Conservation (phyloP, 129 eudicot genomes). For the Chrysanthemum seticuspe region DNA sequence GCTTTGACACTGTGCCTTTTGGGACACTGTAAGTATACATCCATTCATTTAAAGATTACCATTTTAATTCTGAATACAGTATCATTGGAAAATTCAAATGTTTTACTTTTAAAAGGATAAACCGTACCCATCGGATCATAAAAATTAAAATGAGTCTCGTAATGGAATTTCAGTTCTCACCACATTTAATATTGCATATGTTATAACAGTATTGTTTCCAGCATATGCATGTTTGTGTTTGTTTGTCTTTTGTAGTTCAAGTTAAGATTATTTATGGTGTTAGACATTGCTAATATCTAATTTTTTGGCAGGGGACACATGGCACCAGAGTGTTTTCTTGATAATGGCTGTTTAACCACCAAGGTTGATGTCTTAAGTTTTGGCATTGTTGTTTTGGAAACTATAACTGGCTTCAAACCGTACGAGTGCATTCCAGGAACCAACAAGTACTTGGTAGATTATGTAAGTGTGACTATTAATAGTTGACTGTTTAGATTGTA, state of each 20-base stretch:
- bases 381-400: constrained; percentile 10
- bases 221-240: background rate
- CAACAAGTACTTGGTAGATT: background rate
- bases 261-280: background rate
- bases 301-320: constrained; percentile 7
- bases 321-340: background rate
- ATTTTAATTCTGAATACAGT: too few relatives aligned
- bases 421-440: background rate
- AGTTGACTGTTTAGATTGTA: too few relatives aligned
- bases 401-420: background rate
- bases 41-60: too few relatives aligned
- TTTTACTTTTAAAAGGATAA: too few relatives aligned
- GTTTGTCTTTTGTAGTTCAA: too few relatives aligned
- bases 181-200: too few relatives aligned
- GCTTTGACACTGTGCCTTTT: background rate
- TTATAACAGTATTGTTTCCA: too few relatives aligned
- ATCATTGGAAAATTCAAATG: too few relatives aligned
- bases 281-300: background rate
- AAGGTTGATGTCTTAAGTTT: constrained; percentile 15
- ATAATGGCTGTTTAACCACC: background rate
- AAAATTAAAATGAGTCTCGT: too few relatives aligned
- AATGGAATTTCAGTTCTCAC: too few relatives aligned
- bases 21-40: constrained; percentile 1
- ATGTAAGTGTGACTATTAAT: background rate
- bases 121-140: too few relatives aligned